Evolutionary conservation across 2,329 filamentous ascomycete species (phyloP), one percentile per base, ranked within the genome.

Genomic region (Lizonia empirigonia): DNA sequence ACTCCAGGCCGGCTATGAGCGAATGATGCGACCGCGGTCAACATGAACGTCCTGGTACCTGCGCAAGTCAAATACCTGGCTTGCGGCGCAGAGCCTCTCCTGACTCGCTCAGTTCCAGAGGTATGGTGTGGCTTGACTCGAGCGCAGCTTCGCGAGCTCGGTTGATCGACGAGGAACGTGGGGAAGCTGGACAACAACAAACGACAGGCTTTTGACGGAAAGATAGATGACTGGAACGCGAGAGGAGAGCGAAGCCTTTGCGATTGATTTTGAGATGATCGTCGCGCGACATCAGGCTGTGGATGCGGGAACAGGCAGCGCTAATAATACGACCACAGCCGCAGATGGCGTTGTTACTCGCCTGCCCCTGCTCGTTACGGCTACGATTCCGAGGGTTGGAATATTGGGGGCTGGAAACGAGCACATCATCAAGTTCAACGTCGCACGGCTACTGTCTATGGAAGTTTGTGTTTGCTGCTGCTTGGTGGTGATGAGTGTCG

Each of bases 291-390:
- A 33, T 52, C 37, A 47, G 49, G 37, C 42, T 42, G 37, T 24
- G 13, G 10, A 18, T 12, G 44, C n/a, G 40, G 50, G 29, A 23
- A 16, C 27, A 49, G 22, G 39, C 27, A 13, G 50, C 35, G 30
- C 50, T 49, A 48, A 44, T 23, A 44, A 48, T 53, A 40, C 39
- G 22, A 26, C 12, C 42, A 53, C 36, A 49, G 50, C 44, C 39
- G 44, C 44, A 48, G 27, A 44, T 29, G 37, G 38, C 44, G 50
- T 41, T 44, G 50, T 47, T 33, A 8, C 34, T 53, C 50, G 50
- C 50, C 50, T 53, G 44, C 50, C 50, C 50, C 44, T 53, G 44
- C 49, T 40, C 16, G 38, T 42, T 44, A 38, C 44, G 44, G 39
- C 39, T 16, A 27, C 49, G 46, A 37, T 20, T 45, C 49, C 33